phyloP scores from a whole-genome alignment of 345 rosid species.

The Populus alba region DNA sequence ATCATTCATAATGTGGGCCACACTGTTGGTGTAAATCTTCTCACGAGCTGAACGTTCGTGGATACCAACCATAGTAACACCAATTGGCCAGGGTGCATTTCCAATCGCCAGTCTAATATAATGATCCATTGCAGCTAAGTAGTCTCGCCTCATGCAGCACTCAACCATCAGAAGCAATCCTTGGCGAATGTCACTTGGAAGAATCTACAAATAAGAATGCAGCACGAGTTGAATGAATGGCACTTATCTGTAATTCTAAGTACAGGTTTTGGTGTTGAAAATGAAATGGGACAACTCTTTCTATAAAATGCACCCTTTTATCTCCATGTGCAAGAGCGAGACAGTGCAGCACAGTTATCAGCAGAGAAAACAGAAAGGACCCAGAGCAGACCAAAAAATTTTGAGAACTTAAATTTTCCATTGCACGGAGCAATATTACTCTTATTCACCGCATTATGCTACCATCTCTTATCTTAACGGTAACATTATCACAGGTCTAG shows the following conservation, averaged over 20 bases:
- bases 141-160: conserved; percentile 84
- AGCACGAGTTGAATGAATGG: not conserved
- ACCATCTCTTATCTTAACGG: not conserved
- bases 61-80: conserved; percentile 99
- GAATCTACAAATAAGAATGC: conserved; percentile 45
- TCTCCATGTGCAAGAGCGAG: too few relatives aligned
- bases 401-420: not conserved
- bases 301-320: not conserved
- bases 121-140: conserved; percentile 97
- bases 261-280: too few relatives aligned
- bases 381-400: not conserved
- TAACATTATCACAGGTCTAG: too few relatives aligned
- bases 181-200: conserved; percentile 81
- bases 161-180: conserved; percentile 76
- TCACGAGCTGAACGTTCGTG: conserved; percentile 98
- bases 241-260: not conserved
- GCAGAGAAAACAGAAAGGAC: too few relatives aligned
- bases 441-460: not conserved
- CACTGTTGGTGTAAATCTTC: conserved; percentile 95
- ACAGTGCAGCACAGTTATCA: too few relatives aligned
- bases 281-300: not conserved
- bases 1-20: conserved; percentile 97
- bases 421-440: not conserved
- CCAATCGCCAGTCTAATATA: conserved; percentile 92
- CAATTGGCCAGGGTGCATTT: conserved; percentile 98